Conservation (phyloP, 1,284 basidiomycete species). For the Coriolopsis trogii region DNA sequence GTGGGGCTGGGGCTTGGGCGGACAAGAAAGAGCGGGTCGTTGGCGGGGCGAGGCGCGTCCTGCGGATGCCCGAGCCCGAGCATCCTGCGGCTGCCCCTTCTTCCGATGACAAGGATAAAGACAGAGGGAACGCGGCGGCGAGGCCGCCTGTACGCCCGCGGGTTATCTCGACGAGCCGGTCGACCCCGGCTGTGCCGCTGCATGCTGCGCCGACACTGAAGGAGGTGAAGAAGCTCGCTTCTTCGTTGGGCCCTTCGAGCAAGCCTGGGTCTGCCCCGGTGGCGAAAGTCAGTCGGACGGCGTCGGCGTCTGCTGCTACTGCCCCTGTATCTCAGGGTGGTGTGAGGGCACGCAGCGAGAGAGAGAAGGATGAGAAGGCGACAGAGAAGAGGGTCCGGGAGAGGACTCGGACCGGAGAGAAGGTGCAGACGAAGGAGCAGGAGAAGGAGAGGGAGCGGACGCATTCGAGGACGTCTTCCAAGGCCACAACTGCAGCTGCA, state of each 20-base stretch:
- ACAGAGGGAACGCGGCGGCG: background rate
- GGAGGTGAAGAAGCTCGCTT: slow-evolving; percentile 22
- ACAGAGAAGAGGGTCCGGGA: slow-evolving; percentile 1
- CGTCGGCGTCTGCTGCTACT: slow-evolving; percentile 7
- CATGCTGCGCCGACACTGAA: slow-evolving; percentile 2
- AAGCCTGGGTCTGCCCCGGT: background rate
- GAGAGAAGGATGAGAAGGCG: slow-evolving; percentile 11
- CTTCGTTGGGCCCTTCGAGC: slow-evolving; percentile 14
- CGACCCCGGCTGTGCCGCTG: slow-evolving; percentile 18
- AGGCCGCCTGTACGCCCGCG: slow-evolving; percentile 11
- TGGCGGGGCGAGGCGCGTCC: slow-evolving; percentile 28
- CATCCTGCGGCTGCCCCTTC: background rate
- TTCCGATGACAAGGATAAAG: slow-evolving; percentile 7
- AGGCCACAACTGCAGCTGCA: background rate
- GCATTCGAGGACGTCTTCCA: background rate
- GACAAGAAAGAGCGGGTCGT: slow-evolving; percentile 23
- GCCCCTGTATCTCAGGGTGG: too few relatives aligned
- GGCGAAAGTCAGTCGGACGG: background rate
- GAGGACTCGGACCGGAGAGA: background rate
- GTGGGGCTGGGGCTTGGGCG: too few relatives aligned
- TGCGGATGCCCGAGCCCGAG: slow-evolving; percentile 16
- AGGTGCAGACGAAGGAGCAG: background rate
- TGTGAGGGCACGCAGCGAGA: too few relatives aligned
- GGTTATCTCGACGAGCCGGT: slow-evolving; percentile 22
- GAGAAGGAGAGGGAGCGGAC: background rate